A percentile compares a stretch with the other conserved stretches of the same genome.
Conservation (phyloP, 2,329 filamentous ascomycete species). For the Neopestalotiopsis clavispora region DNA sequence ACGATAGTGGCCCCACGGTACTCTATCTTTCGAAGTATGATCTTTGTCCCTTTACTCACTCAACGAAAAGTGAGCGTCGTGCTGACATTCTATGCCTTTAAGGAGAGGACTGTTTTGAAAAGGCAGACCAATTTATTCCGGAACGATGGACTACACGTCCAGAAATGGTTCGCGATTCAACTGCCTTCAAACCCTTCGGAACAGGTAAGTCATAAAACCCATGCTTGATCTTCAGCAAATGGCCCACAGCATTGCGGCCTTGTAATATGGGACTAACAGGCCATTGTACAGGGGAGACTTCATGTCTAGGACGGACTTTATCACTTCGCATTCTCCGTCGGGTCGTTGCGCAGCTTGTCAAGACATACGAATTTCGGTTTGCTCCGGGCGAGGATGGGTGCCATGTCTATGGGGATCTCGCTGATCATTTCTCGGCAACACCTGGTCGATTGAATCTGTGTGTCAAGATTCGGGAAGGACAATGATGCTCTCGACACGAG, state of each 20-base stretch:
- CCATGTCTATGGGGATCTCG: background rate
- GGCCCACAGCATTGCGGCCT: background rate
- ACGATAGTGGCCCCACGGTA: conserved; percentile 26
- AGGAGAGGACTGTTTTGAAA: conserved; percentile 35
- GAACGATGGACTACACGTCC: conserved; percentile 40
- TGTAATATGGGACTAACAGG: background rate
- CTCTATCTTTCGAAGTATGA: conserved; percentile 40
- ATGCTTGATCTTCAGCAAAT: rapidly evolving
- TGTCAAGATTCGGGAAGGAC: background rate
- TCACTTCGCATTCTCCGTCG: background rate
- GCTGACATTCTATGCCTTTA: background rate
- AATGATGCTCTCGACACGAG: too few species aligned
- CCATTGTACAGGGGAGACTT: background rate
- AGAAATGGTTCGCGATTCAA: conserved; percentile 37
- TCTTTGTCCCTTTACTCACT: background rate
- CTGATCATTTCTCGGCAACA: background rate
- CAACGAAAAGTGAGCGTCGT: background rate
- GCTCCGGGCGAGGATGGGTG: background rate
- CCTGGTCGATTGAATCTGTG: background rate
- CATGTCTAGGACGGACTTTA: background rate
- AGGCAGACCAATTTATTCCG: conserved; percentile 39
- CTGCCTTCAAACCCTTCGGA: conserved; percentile 38
- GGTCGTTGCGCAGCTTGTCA: background rate
- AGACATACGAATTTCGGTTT: background rate
- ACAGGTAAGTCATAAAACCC: conserved; percentile 27